Base-by-base conservation (phyloP, 768 basidiomycete species). In the Dioszegia hungarica region DNA sequence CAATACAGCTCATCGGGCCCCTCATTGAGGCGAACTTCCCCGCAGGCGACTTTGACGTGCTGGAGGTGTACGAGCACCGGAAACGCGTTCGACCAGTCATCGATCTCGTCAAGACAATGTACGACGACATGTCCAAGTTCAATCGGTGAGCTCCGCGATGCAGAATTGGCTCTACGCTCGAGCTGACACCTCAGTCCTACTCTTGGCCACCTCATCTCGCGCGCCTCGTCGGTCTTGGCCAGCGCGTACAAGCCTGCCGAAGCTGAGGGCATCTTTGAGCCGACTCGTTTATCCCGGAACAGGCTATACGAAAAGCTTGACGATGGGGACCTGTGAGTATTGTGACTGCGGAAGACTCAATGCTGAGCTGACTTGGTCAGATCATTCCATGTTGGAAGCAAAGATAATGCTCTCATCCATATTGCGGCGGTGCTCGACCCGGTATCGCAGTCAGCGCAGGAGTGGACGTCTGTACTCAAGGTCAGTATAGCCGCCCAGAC, bases 341-440 rank as follows among this genome's bases (percentile, higher is more conserved):
- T 17, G 25, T 6, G 6, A 8, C 24, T 44, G 4, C 4, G 8
- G 20, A 27, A 17, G 5, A 19, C 20, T 44, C 1, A 14, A 22
- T 27, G 19, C 28, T 33, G 31, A 43, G 24, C 17, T 1, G 22
- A 31, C 69, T 20, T 22, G 33, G 51, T 27, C 61, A 91, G 90
- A 8, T 79, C 83, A 15, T 86, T 92, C 68, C 74, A 81, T 31
- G 77, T 84, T 36, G 93, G 93, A 4, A 81, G 90, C 61, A 80
- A 82, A 19, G 70, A 80, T 1, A 84, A 82, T 0, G 86, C 92
- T 0, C 64, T 87, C 36, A 83, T 84, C 64, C 85, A 85, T 49
- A 76, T 95, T 37, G 84, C 82, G 2, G 81, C 87, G 10, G 73
- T 97, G 5, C 58, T 98, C 8, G 90, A 98, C 71, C 93, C 94